Evolutionary conservation across 2,329 filamentous ascomycete species (phyloP).

Genomic region (Raffaelea arxii): DNA sequence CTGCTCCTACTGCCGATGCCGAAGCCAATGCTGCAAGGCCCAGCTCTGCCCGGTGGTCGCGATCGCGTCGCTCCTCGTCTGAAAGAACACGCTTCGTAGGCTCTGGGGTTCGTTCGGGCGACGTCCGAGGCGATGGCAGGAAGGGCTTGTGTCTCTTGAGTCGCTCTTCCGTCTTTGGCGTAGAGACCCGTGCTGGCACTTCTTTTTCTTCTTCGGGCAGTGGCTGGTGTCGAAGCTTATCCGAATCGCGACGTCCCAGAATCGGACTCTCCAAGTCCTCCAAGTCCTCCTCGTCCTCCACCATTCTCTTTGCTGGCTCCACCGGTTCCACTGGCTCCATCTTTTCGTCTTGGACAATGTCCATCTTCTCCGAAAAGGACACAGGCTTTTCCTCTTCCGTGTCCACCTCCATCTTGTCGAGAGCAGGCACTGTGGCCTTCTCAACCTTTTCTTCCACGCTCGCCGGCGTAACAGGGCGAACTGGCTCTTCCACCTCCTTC

Average conservation of each 20-base stretch:
- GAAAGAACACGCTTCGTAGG: slow-evolving; percentile 5
- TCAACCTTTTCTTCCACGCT: slow-evolving; percentile 5
- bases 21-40: neutral
- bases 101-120: slow-evolving; percentile 4
- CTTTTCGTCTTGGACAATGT: too few species aligned
- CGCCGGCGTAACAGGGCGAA: slow-evolving; percentile 2
- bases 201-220: slow-evolving; percentile 7
- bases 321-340: neutral
- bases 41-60: slow-evolving; percentile 2
- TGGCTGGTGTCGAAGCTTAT: slow-evolving; percentile 12
- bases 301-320: neutral
- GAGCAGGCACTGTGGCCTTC: too few species aligned
- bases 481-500: neutral
- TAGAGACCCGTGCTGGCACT: slow-evolving; percentile 1
- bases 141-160: slow-evolving; percentile 6
- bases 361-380: too few species aligned
- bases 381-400: too few species aligned
- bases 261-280: slow-evolving; percentile 17
- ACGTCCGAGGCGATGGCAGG: slow-evolving; percentile 8
- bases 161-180: slow-evolving; percentile 6
- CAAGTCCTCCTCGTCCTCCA: slow-evolving; percentile 4
- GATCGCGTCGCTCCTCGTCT: neutral
- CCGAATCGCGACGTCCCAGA: slow-evolving; percentile 21
- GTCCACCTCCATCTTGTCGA: neutral
- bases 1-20: slow-evolving; percentile 1